Base-by-base conservation (phyloP, 2,329 filamentous ascomycete genomes). In the Lecanosticta acicola region DNA sequence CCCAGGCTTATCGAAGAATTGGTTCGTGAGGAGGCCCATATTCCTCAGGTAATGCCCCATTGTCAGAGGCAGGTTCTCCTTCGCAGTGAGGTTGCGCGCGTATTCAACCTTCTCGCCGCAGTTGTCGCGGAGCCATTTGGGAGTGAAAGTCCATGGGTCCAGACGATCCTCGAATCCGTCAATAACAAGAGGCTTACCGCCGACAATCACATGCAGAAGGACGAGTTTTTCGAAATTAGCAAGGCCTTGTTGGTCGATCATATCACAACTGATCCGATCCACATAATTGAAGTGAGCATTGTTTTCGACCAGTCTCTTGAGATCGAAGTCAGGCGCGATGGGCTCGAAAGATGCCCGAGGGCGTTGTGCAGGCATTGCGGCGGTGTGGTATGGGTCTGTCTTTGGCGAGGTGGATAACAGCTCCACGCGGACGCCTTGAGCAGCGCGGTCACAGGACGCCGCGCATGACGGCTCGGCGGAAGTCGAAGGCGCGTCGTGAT, bases 321-420 rank as follows among this genome's bases (percentile, higher is more conserved):
- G 73, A 62, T 97, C 84, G 46, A 97, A 80, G 60, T 91, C 81
- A 0, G 90, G 90, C 0, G 89, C 80, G 38, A 97, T 86, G 1
- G 91, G 90, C 66, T 94, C 88, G 66, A 97, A 97, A 41, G 89
- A 87, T 13, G 89, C 88, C 62, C 88, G 84, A 1, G 87, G 87
- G 59, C 90, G 82, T 48, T 84, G 73, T 11, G 84, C 76, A 44
- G 87, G 85, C 89, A 95, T 95, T 7, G 7, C 49, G 21, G 47
- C 17, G 32, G 40, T 35, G 21, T 24, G 10, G n/a, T n/a, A n/a
- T n/a, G n/a, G n/a, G n/a, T n/a, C n/a, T n/a, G n/a, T 41, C 13
- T 41, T 32, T 26, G 16, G 35, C 9, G 32, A 24, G 8, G 24
- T 19, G 21, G 17, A 14, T 39, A 13, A n/a, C 9, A 24, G 19